These are phyloP conservation scores for Dictyostelium discoideum DNA, from an alignment of 78 protist genomes.

Conservation along the genomic window DNA sequence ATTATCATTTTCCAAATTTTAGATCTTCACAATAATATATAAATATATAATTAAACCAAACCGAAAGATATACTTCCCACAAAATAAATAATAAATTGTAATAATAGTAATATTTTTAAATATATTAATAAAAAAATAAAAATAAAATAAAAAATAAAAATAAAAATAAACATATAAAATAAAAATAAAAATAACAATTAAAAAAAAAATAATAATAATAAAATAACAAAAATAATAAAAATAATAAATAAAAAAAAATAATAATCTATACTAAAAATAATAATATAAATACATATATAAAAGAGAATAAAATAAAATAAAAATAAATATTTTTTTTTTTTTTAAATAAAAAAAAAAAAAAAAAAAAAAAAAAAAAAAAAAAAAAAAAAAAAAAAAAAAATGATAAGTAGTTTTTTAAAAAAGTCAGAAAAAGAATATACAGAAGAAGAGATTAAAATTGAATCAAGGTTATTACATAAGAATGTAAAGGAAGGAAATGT, in stretches of 20 bases:
- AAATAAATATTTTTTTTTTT: too few species aligned
- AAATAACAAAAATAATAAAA: too few species aligned
- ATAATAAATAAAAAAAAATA: too few species aligned
- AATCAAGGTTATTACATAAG: constrained; percentile 29
- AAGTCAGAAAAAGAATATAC: background rate
- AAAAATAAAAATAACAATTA: too few species aligned
- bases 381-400: background rate
- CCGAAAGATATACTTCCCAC: background rate
- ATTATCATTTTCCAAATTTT: too few species aligned
- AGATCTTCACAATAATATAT: background rate
- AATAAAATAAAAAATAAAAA: background rate
- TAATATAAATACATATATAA: too few species aligned
- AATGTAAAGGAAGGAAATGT: constrained; percentile 25
- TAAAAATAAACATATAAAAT: too few species aligned
- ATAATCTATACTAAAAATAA: too few species aligned
- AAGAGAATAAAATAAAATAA: too few species aligned
- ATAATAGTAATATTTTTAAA: background rate
- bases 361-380: background rate
- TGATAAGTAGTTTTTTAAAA: constrained; percentile 15
- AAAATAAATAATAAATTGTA: background rate
- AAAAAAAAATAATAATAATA: too few species aligned
- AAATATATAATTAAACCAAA: background rate
- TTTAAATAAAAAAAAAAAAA: too few species aligned
- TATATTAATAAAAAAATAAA: background rate
- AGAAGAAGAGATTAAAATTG: constrained; percentile 64